Conservation (phyloP, 768 basidiomycete genomes). For the Erythrobasidium yunnanense region DNA sequence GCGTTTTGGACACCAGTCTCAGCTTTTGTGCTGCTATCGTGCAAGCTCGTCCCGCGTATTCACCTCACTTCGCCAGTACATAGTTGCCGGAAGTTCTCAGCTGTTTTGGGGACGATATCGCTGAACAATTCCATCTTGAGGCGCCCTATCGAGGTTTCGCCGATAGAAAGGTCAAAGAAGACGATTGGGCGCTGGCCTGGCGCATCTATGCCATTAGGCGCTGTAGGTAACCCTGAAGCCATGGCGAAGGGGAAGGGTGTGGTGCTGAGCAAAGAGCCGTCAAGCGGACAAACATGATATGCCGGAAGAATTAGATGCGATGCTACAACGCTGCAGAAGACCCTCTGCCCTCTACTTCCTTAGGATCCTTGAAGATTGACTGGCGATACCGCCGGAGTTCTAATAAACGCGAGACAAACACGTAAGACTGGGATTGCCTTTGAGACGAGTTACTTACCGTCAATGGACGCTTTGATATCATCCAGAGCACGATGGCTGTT, state of each 20-base stretch:
- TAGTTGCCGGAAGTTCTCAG: slow-evolving; percentile 77
- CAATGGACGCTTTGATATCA: slow-evolving; percentile 11
- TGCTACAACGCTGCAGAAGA: too few relatives aligned
- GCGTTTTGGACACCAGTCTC: too few relatives aligned
- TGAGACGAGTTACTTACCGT: background rate
- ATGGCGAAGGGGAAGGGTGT: too few relatives aligned
- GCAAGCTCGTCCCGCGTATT: slow-evolving; percentile 28
- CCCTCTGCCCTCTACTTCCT: background rate
- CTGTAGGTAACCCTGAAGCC: background rate
- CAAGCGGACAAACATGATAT: too few relatives aligned
- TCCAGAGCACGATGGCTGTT: slow-evolving; percentile 9
- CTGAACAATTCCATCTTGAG: slow-evolving; percentile 97
- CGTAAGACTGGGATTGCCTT: background rate
- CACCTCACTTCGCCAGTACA: slow-evolving; percentile 95
- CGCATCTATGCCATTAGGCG: slow-evolving; percentile 15
- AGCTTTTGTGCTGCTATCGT: too few relatives aligned
- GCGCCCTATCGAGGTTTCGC: slow-evolving; percentile 86
- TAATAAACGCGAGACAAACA: background rate
- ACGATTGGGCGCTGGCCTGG: slow-evolving; percentile 59
- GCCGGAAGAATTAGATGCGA: too few relatives aligned
- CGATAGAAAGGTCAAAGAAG: slow-evolving; percentile 94
- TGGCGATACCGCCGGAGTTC: slow-evolving; percentile 6
- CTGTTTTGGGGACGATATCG: slow-evolving; percentile 88
- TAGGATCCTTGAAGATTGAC: slow-evolving; percentile 4
- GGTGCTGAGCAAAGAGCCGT: too few relatives aligned